Percentiles rank a stretch among this genome's conserved stretches.
Evolutionary conservation across 495 filamentous ascomycete species (phyloP).

Genomic region (Podospora pseudoanserina): DNA sequence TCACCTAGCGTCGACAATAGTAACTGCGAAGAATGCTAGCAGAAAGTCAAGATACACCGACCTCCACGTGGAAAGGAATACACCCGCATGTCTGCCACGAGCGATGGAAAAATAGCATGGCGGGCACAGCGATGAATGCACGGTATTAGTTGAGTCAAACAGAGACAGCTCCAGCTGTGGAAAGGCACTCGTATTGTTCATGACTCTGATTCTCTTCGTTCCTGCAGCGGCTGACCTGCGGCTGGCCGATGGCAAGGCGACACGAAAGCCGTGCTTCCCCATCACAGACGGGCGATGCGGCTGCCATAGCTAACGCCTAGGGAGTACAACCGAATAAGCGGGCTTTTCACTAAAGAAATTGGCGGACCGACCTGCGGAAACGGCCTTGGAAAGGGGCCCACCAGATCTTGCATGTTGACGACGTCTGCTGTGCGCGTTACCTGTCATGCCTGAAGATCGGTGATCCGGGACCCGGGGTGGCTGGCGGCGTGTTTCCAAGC

Average conservation of each 20-base stretch:
- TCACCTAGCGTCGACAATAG: background rate
- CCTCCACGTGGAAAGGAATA: background rate
- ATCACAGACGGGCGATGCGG: background rate
- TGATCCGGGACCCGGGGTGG: background rate
- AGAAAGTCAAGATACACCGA: background rate
- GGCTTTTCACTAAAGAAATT: constrained; percentile 2
- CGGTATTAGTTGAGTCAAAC: background rate
- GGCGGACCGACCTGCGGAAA: background rate
- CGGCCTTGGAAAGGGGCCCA: background rate
- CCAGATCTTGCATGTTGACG: constrained; percentile 15
- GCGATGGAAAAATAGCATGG: background rate
- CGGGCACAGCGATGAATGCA: background rate
- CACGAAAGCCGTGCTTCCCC: constrained; percentile 1
- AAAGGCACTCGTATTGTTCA: background rate
- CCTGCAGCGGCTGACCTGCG: constrained; percentile 19
- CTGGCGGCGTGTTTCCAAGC: constrained; percentile 1
- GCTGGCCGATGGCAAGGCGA: constrained; percentile 7
- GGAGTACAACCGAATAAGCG: background rate
- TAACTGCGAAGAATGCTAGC: background rate
- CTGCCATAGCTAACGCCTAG: background rate
- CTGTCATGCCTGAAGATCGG: constrained; percentile 1
- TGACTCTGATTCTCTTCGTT: background rate
- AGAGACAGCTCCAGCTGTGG: background rate
- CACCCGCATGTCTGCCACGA: background rate
- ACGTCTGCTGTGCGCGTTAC: background rate